These are phyloP conservation scores for Hawksworthiomyces lignivorus DNA, from an alignment of 2,329 filamentous ascomycete species.

Conservation along the genomic window DNA sequence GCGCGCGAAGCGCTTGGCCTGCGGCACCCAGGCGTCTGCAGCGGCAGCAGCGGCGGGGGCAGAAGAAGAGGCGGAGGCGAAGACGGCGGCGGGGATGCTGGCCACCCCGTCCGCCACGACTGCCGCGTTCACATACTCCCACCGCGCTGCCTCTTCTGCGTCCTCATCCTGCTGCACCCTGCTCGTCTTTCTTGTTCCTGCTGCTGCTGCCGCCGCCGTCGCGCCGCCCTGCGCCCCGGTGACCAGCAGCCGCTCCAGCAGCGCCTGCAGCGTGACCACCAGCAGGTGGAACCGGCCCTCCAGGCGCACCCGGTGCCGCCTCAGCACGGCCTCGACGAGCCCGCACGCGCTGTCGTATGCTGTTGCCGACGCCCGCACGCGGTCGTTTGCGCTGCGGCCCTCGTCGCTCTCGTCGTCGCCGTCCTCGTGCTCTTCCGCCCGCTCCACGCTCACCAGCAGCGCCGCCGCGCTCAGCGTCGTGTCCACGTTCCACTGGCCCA, in stretches of 20 bases:
- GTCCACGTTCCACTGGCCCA: constrained; percentile 54
- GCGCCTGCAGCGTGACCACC: constrained; percentile 43
- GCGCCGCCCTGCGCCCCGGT: constrained; percentile 24
- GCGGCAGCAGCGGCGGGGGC: no score
- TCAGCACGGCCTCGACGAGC: constrained; percentile 47
- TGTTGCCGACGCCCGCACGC: constrained; percentile 19
- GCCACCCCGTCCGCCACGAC: no score
- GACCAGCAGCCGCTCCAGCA: constrained; percentile 50
- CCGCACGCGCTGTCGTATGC: constrained; percentile 42
- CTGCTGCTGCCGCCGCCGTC: no score
- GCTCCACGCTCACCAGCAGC: constrained; percentile 21
- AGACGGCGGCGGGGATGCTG: no score
- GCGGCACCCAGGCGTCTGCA: constrained; percentile 31
- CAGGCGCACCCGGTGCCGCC: constrained; percentile 52
- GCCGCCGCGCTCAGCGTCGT: constrained; percentile 39
- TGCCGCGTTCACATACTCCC: no score
- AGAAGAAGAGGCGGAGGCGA: no score
- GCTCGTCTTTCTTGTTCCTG: no score
- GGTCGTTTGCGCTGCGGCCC: background rate
- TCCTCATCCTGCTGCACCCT: constrained; percentile 18
- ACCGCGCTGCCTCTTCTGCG: no score
- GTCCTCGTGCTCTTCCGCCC: background rate
- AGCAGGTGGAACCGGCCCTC: constrained; percentile 56
- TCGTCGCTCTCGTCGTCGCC: constrained; percentile 15
- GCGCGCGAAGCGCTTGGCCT: constrained; percentile 38